Evolutionary conservation across 1,139 yeast species (phyloP), one percentile per base, ranked within the genome.

Genomic region (Geotrichum siamense): DNA sequence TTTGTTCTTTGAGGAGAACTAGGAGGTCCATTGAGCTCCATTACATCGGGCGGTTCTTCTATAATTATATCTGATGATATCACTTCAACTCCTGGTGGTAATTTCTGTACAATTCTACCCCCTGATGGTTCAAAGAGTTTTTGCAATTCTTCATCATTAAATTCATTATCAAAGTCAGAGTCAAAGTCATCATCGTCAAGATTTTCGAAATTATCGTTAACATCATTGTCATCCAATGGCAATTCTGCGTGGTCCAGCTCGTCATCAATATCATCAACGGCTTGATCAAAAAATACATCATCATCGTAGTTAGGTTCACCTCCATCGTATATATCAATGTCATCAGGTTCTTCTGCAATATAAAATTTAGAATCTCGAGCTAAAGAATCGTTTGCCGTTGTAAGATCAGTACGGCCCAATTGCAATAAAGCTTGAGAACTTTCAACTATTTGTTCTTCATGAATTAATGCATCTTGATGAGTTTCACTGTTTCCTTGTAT

Each of bases 1-100:
- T 21, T 39, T 16, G 34, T 13, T 4, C 47, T 43, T 34, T 43
- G 44, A 36, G 47, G 47, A 16, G 47, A 44, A n/a, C 44, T 41
- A 3, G 41, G 29, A 27, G 39, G 28, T n/a, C 37, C 36, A n/a
- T 34, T 30, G 13, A 39, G 20, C 12, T 3, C 41, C 15, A 30
- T 13, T n/a, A 30, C 35, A 28, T 20, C 26, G 5, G 22, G 29
- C n/a, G 37, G 10, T 1, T 15, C 3, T 5, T 26, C 15, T 6
- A 25, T 20, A 3, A 32, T 35, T 10, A 27, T 13, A 27, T 43
- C 45, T 9, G 43, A 43, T 1, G 43, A 38, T 2, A 43, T 32
- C 10, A 43, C 35, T 35, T 43, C 42, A 4, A 35, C 23, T 1
- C 43, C 46, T 5, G 39, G 40, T 8, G 46, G 40, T 3, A 34